These are phyloP conservation scores for Globisporangium alternatum DNA, from an alignment of 352 stramenopile genomes.

Conservation along the genomic window DNA sequence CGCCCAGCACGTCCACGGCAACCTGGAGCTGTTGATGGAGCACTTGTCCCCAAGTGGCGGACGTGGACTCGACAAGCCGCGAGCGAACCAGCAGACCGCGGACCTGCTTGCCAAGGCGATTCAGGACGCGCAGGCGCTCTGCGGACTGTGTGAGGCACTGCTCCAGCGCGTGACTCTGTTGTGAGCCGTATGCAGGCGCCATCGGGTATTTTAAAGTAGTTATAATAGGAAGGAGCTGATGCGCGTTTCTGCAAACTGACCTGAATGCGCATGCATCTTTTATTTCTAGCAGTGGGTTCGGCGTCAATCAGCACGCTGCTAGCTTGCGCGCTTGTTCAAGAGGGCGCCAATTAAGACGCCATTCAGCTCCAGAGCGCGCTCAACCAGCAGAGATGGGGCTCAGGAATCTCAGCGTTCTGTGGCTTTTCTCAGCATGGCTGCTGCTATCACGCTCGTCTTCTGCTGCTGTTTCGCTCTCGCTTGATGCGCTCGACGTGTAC, in stretches of 20 bases:
- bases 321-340: background rate
- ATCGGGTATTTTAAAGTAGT: background rate
- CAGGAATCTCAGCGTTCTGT: background rate
- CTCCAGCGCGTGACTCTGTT: slow-evolving; percentile 29
- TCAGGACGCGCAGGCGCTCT: slow-evolving; percentile 23
- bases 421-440: background rate
- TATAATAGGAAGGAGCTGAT: background rate
- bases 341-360: background rate
- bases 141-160: slow-evolving; percentile 21
- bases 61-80: slow-evolving; percentile 1
- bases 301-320: background rate
- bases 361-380: background rate
- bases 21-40: slow-evolving; percentile 48
- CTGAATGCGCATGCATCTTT: background rate
- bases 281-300: background rate
- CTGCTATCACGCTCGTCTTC: background rate
- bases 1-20: slow-evolving; percentile 29
- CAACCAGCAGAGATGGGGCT: background rate
- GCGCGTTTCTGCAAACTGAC: background rate
- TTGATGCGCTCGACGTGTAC: slow-evolving; percentile 28
- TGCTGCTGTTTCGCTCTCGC: background rate
- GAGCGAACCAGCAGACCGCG: slow-evolving; percentile 23
- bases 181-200: background rate
- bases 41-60: slow-evolving; percentile 27
- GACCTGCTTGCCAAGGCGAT: slow-evolving; percentile 27